phyloP scores from a whole-genome alignment of 2,329 filamentous ascomycete species.

The Talaromyces sp. region DNA sequence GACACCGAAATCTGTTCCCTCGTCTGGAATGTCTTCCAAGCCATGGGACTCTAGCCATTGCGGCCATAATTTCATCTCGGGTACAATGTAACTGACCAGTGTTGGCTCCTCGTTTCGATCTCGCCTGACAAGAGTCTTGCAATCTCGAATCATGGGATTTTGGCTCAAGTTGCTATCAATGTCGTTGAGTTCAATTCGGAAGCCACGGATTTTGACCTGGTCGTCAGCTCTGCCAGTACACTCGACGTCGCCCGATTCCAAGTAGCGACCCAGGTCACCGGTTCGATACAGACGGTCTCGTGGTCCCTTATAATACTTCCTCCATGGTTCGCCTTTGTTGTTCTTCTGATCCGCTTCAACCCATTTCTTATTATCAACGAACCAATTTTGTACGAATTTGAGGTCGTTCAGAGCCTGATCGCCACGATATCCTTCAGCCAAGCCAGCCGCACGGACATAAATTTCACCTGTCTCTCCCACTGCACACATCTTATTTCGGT shows the following conservation, averaged over 20 bases:
- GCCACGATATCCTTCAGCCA: conserved; percentile 76
- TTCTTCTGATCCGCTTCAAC: conserved; percentile 54
- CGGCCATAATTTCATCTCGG: conserved; percentile 69
- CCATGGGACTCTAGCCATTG: conserved; percentile 57
- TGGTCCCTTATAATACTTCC: conserved; percentile 71
- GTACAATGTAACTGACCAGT: conserved; percentile 85
- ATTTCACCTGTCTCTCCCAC: conserved; percentile 82
- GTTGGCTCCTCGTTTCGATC: conserved; percentile 80
- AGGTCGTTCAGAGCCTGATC: conserved; percentile 57
- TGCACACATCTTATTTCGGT: conserved; percentile 64
- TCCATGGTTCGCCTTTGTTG: conserved; percentile 63
- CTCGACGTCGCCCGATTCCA: conserved; percentile 65
- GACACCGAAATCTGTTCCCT: conserved; percentile 39
- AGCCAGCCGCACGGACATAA: conserved; percentile 72
- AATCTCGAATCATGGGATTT: conserved; percentile 72
- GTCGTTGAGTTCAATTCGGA: conserved; percentile 89
- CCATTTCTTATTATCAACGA: conserved; percentile 69
- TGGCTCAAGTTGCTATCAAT: conserved; percentile 79
- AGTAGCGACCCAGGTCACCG: conserved; percentile 77
- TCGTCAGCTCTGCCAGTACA: conserved; percentile 76
- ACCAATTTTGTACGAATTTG: conserved; percentile 85
- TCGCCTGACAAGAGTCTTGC: conserved; percentile 76
- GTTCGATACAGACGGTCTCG: conserved; percentile 82
- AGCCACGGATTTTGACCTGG: conserved; percentile 94
- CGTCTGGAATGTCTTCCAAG: conserved; percentile 48